These are phyloP conservation scores for Silene vulgaris DNA, from an alignment of 179 eudicot genomes.

Conservation along the genomic window DNA sequence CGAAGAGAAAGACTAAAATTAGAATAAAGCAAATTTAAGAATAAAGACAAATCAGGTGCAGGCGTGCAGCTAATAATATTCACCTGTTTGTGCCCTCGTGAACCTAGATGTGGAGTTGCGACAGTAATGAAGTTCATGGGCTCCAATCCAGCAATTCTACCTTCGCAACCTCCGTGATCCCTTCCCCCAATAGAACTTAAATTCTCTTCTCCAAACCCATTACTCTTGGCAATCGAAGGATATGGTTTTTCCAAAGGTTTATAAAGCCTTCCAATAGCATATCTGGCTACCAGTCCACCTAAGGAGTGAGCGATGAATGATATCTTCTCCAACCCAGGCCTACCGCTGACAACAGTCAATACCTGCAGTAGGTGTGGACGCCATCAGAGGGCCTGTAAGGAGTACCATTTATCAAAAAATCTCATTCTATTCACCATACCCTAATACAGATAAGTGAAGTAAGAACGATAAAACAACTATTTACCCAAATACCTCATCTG, in stretches of 20 bases:
- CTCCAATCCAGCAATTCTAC: slow-evolving; percentile 70
- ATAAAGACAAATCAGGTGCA: neutral
- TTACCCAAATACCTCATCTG: slow-evolving; percentile 69
- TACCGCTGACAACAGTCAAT: slow-evolving; percentile 47
- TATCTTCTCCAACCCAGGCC: slow-evolving; percentile 70
- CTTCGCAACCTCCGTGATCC: slow-evolving; percentile 29
- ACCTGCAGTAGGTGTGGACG: slow-evolving; percentile 50
- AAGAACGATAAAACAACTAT: slow-evolving; percentile 24
- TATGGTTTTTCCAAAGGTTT: slow-evolving; percentile 25
- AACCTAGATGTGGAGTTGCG: slow-evolving; percentile 95
- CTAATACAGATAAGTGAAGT: slow-evolving; percentile 13
- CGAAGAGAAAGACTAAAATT: neutral
- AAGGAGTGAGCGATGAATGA: slow-evolving; percentile 86
- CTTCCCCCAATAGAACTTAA: slow-evolving; percentile 19
- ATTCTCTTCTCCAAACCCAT: slow-evolving; percentile 29
- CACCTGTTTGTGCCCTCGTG: slow-evolving; percentile 92
- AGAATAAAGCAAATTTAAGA: neutral
- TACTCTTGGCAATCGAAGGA: slow-evolving; percentile 20
- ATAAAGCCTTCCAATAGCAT: slow-evolving; percentile 77
- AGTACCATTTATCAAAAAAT: slow-evolving; percentile 23
- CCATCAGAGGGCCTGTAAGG: slow-evolving; percentile 24
- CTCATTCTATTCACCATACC: slow-evolving; percentile 14
- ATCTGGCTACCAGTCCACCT: slow-evolving; percentile 91
- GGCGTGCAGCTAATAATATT: slow-evolving; percentile 5
- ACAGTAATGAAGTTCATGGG: slow-evolving; percentile 81